Base-by-base conservation (phyloP, 2,329 filamentous ascomycete species). In the Thielaviopsis ethacetica region DNA sequence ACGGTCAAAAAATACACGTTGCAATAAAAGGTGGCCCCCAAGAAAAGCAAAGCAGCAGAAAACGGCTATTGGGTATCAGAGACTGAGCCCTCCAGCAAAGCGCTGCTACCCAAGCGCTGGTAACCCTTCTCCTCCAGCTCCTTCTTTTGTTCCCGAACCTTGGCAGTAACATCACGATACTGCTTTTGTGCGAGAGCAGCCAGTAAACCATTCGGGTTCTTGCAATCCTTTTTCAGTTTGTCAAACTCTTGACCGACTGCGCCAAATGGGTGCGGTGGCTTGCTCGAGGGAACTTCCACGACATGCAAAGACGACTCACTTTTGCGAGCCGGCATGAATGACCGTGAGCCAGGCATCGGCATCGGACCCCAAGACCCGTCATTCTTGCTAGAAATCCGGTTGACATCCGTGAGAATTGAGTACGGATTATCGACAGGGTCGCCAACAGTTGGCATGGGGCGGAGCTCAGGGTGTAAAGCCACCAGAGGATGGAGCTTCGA, bases 211-310 rank as follows among this genome's bases (percentile, higher is more conserved):
- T 52, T 53, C 3, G 27, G 19, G n/a, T 52, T 22, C 7, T 52
- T 44, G 21, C 49, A 57, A 19, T 30, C 41, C 47, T 17, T 34
- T 17, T 34, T 47, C 15, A 53, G 56, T 24, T 53, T 49, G 5
- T 57, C 56, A 41, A 57, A 24, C 30, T 57, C 24, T 49, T 57
- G 49, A 6, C 56, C 56, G 22, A 57, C 30, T 13, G 47, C 56
- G 7, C 56, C 56, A 22, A 51, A 50, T 0, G 27, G 56, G 49
- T 38, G 50, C 26, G 50, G 30, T 44, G 19, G 24, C 30, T 55
- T 22, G 27, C 38, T 10, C 62, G 55, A 15, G 21, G 47, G 17
- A 27, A 38, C 44, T 41, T 22, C 54, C 57, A 41, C 10, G 12
- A 9, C 24, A 26, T 26, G 24, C 2, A 6, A 10, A 15, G 38